A percentile compares a stretch with the other conserved stretches of the same genome.
phyloP scores from a whole-genome alignment of 176 grass and related monocot genomes.

The Tillandsia leiboldiana region DNA sequence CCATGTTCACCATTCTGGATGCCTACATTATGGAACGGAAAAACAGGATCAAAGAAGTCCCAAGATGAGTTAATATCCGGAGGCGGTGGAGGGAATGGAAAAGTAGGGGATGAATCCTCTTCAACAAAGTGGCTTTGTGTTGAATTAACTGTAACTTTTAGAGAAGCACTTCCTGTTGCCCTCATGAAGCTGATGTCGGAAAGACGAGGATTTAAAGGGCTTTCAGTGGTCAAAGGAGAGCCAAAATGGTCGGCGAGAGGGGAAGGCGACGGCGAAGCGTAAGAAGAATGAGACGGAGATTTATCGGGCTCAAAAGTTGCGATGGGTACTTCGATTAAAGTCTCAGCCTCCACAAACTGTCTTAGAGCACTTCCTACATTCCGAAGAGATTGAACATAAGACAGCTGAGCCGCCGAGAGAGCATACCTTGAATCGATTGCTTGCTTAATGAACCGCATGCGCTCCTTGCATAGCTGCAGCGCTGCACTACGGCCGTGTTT shows the following conservation, averaged over 20 bases:
- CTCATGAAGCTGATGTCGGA: slow-evolving; percentile 31
- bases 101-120: slow-evolving; percentile 9
- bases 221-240: slow-evolving; percentile 5
- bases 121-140: slow-evolving; percentile 22
- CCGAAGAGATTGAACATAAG: slow-evolving; percentile 37
- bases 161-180: slow-evolving; percentile 13
- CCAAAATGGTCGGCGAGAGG: slow-evolving; percentile 12
- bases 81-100: not conserved
- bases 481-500: slow-evolving; percentile 28
- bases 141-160: slow-evolving; percentile 32
- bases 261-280: slow-evolving; percentile 23
- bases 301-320: slow-evolving; percentile 15
- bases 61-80: slow-evolving; percentile 28
- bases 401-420: slow-evolving; percentile 44
- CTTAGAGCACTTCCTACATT: slow-evolving; percentile 35
- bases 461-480: slow-evolving; percentile 39
- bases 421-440: slow-evolving; percentile 49
- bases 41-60: slow-evolving; percentile 54
- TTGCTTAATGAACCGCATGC: slow-evolving; percentile 25
- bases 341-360: slow-evolving; percentile 32
- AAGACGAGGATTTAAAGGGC: slow-evolving; percentile 6
- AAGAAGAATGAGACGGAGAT: slow-evolving; percentile 29
- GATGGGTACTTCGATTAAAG: not conserved
- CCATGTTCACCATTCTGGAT: slow-evolving; percentile 6
- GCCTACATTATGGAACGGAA: slow-evolving; percentile 9